phyloP scores from a whole-genome alignment of 1,284 basidiomycete species.

The Xerocomus nothofagi region DNA sequence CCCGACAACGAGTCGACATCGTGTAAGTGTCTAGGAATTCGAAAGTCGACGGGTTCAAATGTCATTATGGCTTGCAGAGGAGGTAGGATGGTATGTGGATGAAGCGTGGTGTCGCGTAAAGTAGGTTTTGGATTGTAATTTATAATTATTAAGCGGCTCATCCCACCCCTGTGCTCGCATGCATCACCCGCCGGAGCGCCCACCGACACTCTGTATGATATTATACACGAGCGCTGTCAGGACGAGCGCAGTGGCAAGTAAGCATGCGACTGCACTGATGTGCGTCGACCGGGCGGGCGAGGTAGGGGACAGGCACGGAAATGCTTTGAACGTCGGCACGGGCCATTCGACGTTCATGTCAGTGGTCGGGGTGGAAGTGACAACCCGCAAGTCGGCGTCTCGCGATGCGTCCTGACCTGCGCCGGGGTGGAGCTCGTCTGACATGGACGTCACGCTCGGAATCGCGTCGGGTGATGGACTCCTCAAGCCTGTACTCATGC shows the following conservation, averaged over 20 bases:
- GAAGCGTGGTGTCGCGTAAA: no score
- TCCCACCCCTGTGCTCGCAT: not conserved
- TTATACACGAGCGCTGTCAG: constrained; percentile 21
- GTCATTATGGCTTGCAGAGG: no score
- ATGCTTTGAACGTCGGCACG: constrained; percentile 13
- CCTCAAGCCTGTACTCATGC: not conserved
- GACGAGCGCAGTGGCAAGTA: constrained; percentile 13
- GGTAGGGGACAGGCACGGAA: constrained; percentile 10
- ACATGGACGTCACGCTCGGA: not conserved
- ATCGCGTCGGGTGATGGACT: not conserved
- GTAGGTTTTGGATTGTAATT: no score
- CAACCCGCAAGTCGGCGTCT: constrained; percentile 7
- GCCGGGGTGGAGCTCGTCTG: not conserved
- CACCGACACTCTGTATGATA: constrained; percentile 11
- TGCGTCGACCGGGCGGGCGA: constrained; percentile 15
- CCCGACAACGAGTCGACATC: no score
- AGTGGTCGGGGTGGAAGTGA: not conserved
- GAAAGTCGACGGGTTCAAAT: no score
- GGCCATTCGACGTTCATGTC: not conserved
- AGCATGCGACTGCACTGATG: constrained; percentile 12
- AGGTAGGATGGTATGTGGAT: no score
- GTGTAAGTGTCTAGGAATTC: no score
- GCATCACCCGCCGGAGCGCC: not conserved
- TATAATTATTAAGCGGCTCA: no score
- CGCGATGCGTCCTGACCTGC: not conserved